These are phyloP conservation scores for Torulaspora indica DNA, from an alignment of 805 yeast species.

Conservation along the genomic window DNA sequence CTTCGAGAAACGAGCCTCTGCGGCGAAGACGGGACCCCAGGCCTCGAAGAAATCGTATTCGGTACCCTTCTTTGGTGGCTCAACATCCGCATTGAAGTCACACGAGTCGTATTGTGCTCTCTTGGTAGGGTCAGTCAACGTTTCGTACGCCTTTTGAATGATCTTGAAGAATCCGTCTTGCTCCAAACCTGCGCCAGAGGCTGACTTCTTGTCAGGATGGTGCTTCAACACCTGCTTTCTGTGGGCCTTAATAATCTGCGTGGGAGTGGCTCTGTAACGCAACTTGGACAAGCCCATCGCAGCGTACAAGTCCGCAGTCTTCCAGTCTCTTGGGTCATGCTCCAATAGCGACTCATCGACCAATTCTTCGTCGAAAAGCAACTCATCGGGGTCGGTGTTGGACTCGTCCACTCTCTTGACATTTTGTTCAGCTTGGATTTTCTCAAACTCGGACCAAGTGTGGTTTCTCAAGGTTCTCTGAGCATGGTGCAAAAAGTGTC, in stretches of 20 bases:
- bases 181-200: slow-evolving; percentile 72
- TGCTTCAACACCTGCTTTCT: slow-evolving; percentile 93
- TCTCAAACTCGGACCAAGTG: slow-evolving; percentile 97
- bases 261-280: slow-evolving; percentile 87
- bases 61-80: slow-evolving; percentile 64
- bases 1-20: slow-evolving; percentile 90
- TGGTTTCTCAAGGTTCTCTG: slow-evolving; percentile 93
- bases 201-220: slow-evolving; percentile 98
- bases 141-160: slow-evolving; percentile 94
- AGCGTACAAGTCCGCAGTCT: slow-evolving; percentile 90
- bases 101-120: slow-evolving; percentile 95
- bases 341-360: slow-evolving; percentile 75
- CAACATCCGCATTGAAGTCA: slow-evolving; percentile 80
- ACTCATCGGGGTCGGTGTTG: slow-evolving; percentile 52
- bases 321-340: slow-evolving; percentile 98
- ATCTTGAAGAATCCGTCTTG: slow-evolving; percentile 97
- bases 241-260: slow-evolving; percentile 93
- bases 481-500: slow-evolving; percentile 92
- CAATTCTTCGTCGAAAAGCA: slow-evolving; percentile 46
- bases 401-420: slow-evolving; percentile 65
- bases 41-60: slow-evolving; percentile 82
- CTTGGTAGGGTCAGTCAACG: slow-evolving; percentile 76
- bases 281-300: slow-evolving; percentile 90
- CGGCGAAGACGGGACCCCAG: slow-evolving; percentile 87
- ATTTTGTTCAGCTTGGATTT: slow-evolving; percentile 84